phyloP scores from a whole-genome alignment of 2,329 filamentous ascomycete genomes.

The Stagonosporopsis tanaceti region DNA sequence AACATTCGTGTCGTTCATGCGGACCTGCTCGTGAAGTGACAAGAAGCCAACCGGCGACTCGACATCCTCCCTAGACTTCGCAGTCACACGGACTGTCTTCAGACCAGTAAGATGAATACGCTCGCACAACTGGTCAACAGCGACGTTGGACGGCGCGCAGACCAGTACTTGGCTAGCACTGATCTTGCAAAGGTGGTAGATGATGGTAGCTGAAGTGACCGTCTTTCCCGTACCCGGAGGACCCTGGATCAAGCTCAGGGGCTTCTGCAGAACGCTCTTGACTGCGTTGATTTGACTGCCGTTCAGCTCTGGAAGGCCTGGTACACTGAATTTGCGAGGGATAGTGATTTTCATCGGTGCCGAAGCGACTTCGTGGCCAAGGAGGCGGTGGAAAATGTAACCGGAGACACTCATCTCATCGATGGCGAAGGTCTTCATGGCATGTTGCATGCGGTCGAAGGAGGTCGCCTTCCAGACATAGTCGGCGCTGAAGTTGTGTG shows the following conservation, averaged over 20 bases:
- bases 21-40: constrained; percentile 94
- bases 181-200: constrained; percentile 95
- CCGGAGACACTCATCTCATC: constrained; percentile 98
- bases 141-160: constrained; percentile 97
- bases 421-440: constrained; percentile 98
- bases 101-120: constrained; percentile 93
- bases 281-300: constrained; percentile 95
- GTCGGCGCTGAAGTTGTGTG: constrained; percentile 96
- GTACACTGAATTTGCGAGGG: constrained; percentile 96
- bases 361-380: constrained; percentile 92
- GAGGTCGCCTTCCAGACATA: constrained; percentile 99
- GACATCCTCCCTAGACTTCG: constrained; percentile 97
- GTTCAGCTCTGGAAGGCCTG: constrained; percentile 92
- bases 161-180: constrained; percentile 95
- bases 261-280: constrained; percentile 91
- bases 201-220: constrained; percentile 97
- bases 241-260: constrained; percentile 93
- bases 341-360: constrained; percentile 95
- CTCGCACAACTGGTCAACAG: constrained; percentile 97
- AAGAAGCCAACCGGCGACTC: constrained; percentile 98
- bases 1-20: constrained; percentile 94
- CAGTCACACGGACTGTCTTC: constrained; percentile 97
- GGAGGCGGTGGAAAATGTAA: constrained; percentile 96
- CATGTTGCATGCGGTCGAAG: constrained; percentile 98
- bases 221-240: constrained; percentile 98